Evolutionary conservation across 192 early-diverging fungal species (phyloP).

Genomic region (Backusella psychrophila): DNA sequence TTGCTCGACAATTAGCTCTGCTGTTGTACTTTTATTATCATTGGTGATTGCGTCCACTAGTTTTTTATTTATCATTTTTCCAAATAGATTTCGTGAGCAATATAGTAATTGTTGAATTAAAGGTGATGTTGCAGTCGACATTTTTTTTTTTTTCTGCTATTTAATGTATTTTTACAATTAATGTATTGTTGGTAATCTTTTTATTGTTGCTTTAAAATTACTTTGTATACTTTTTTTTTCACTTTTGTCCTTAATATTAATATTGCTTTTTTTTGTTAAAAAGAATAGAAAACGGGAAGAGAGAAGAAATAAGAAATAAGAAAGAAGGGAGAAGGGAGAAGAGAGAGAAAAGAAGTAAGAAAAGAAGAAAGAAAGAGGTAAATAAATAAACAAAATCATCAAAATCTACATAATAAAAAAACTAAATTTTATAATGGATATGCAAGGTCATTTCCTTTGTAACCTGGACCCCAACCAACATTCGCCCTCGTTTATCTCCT

Average conservation of each 20-base stretch:
- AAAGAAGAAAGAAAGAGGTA: not conserved
- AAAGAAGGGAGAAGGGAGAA: not conserved
- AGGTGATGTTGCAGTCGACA: not conserved
- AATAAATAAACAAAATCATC: not conserved
- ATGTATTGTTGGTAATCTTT: not conserved
- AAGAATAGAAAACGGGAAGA: not conserved
- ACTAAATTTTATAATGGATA: not conserved
- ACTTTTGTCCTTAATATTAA: not conserved
- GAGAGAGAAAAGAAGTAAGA: not conserved
- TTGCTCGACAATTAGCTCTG: not conserved
- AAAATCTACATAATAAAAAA: not conserved
- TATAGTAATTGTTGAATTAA: slow-evolving; percentile 11
- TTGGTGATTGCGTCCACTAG: not conserved
- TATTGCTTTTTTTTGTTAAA: not conserved
- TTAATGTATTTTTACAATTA: not conserved
- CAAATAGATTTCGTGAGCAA: slow-evolving; percentile 10
- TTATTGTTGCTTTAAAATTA: not conserved
- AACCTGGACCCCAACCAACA: slow-evolving; percentile 7
- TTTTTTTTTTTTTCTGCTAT: not conserved
- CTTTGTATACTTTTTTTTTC: not conserved
- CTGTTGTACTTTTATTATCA: not conserved
- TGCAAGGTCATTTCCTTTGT: slow-evolving; percentile 7
- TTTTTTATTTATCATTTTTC: not conserved
- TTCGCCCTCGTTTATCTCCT: slow-evolving; percentile 5
- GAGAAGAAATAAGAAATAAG: not conserved